phyloP scores from a whole-genome alignment of 2,329 filamentous ascomycete genomes.

The Botrytis porri region DNA sequence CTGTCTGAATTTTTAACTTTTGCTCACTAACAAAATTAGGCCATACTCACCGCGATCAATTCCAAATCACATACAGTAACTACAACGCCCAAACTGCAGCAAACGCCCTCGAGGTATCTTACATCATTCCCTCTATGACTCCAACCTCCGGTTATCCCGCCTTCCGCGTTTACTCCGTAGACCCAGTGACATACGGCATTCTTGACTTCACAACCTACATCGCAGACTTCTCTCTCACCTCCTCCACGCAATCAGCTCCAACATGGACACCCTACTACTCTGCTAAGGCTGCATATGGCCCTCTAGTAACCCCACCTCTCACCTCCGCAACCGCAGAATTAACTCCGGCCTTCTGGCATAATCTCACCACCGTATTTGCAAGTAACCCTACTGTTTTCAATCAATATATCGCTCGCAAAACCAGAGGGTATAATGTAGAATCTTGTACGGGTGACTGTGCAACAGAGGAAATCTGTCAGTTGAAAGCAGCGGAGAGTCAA shows the following conservation, averaged over 20 bases:
- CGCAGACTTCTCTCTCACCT: conserved; percentile 35
- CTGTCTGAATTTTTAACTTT: background rate
- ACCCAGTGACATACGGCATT: conserved; percentile 38
- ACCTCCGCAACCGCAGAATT: conserved; percentile 44
- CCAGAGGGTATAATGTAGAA: conserved; percentile 44
- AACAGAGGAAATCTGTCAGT: conserved; percentile 48
- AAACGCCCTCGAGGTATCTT: conserved; percentile 35
- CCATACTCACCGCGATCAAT: conserved; percentile 40
- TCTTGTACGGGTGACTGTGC: conserved; percentile 46
- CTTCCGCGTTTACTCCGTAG: conserved; percentile 38
- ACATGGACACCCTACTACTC: conserved; percentile 36
- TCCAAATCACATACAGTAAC: conserved; percentile 37
- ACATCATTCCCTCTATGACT: conserved; percentile 37
- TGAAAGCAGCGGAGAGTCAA: conserved; percentile 51
- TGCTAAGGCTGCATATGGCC: conserved; percentile 37
- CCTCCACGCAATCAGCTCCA: conserved; percentile 26
- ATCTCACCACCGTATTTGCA: conserved; percentile 51
- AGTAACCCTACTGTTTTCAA: conserved; percentile 45
- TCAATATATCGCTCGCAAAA: conserved; percentile 47
- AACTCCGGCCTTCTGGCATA: conserved; percentile 58
- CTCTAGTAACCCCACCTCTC: conserved; percentile 42
- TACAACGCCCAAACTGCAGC: conserved; percentile 30
- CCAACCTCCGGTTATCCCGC: conserved; percentile 38
- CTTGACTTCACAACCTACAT: conserved; percentile 37
- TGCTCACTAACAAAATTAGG: conserved; percentile 20